Conservation (phyloP, 2,329 filamentous ascomycete genomes). For the Hirsutella minnesotensis region DNA sequence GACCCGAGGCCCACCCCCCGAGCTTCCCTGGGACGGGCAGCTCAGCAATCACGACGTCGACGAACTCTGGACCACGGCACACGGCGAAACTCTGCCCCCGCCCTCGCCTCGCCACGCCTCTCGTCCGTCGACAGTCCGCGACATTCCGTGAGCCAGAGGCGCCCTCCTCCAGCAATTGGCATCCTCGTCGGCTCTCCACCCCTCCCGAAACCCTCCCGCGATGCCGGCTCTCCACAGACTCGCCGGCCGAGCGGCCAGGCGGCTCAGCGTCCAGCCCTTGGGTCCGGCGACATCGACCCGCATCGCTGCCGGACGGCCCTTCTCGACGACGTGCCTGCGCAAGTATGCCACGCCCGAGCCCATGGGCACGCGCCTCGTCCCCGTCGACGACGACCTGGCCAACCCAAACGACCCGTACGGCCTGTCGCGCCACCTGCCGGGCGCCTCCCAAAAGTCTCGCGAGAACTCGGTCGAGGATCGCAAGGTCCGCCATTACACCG, state of each 20-base stretch:
- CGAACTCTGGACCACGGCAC: too few species aligned
- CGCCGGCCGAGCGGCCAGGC: conserved; percentile 58
- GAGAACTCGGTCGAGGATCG: conserved; percentile 45
- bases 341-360: conserved; percentile 45
- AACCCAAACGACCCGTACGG: conserved; percentile 38
- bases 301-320: conserved; percentile 36
- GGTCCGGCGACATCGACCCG: conserved; percentile 9
- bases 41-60: too few species aligned
- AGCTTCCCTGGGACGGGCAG: too few species aligned
- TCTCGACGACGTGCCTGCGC: conserved; percentile 54
- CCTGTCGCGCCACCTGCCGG: conserved; percentile 28
- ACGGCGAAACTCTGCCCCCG: too few species aligned
- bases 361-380: conserved; percentile 48
- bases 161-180: too few species aligned
- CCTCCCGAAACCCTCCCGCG: conserved; percentile 14
- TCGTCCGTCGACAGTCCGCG: too few species aligned
- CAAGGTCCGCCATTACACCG: conserved; percentile 97
- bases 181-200: neutral
- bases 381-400: conserved; percentile 53
- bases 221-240: conserved; percentile 64
- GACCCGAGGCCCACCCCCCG: too few species aligned
- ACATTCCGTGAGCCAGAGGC: too few species aligned
- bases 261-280: conserved; percentile 43
- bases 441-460: conserved; percentile 31
- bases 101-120: too few species aligned